Conservation (phyloP, 2,329 filamentous ascomycete species). For the Clarireedia paspali region DNA sequence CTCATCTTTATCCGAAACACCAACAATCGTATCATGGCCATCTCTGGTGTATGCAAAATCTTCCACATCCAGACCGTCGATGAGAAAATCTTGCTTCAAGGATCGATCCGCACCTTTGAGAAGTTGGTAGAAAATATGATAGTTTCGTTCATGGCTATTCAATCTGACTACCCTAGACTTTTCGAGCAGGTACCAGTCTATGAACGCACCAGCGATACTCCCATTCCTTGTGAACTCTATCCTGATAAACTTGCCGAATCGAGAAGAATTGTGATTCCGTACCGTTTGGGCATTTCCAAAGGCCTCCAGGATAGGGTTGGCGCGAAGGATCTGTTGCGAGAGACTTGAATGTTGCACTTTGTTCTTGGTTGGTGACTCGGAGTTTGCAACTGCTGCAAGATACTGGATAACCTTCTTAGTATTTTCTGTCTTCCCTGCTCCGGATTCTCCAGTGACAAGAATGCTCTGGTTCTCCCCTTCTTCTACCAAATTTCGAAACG, state of each 20-base stretch:
- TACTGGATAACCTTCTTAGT: constrained; percentile 99
- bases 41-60: constrained; percentile 89
- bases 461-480: constrained; percentile 97
- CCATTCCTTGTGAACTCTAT: constrained; percentile 88
- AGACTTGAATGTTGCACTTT: constrained; percentile 68
- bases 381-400: constrained; percentile 83
- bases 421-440: constrained; percentile 97
- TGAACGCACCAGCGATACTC: constrained; percentile 90
- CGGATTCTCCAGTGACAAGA: constrained; percentile 93
- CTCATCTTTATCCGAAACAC: constrained; percentile 83
- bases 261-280: constrained; percentile 95
- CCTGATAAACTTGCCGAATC: constrained; percentile 97
- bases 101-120: constrained; percentile 70
- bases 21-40: constrained; percentile 84
- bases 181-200: constrained; percentile 96
- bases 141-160: constrained; percentile 84
- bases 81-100: constrained; percentile 68
- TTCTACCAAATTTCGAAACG: constrained; percentile 90
- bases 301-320: constrained; percentile 94
- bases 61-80: constrained; percentile 68
- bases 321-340: constrained; percentile 90
- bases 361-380: constrained; percentile 62
- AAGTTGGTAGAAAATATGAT: constrained; percentile 96
- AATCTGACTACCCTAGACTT: constrained; percentile 95
- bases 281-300: constrained; percentile 98